Evolutionary conservation across 768 basidiomycete species (phyloP), one percentile per base, ranked within the genome.

Genomic region (Obba rivulosa): DNA sequence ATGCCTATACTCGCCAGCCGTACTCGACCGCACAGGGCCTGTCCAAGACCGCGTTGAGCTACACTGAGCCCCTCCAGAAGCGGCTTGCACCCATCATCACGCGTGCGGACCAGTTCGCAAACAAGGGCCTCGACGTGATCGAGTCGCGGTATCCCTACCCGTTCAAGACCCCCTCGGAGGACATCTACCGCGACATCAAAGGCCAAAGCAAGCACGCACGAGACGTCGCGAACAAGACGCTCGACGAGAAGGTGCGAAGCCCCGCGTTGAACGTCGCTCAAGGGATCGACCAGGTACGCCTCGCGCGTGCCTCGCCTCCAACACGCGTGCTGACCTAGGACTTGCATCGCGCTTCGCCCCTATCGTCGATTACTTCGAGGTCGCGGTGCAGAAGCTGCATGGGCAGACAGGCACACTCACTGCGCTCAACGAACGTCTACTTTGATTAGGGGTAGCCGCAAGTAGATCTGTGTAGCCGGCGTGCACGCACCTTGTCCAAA

Each of bases 61-160:
- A 75, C 56, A 76, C 85, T 0, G 79, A 79, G 57, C n/a, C n/a
- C n/a, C n/a, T n/a, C n/a, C n/a, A n/a, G n/a, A n/a, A n/a, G n/a
- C n/a, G n/a, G n/a, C n/a, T n/a, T n/a, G n/a, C n/a, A n/a, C n/a
- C n/a, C n/a, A n/a, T n/a, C n/a, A n/a, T n/a, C n/a, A n/a, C n/a
- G n/a, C n/a, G n/a, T 41, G 85, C 77, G 2, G 80, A 91, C 54
- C 77, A 67, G 17, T 68, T 68, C 45, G 88, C 84, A 23, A 86
- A 87, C 75, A 82, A 78, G 70, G 84, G 80, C 23, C 74, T 88
- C 34, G 87, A 91, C 61, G 80, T 64, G 17, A 84, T 90, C 46
- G 75, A 89, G 70, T 72, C 76, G 46, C 78, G 78, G 45, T 88
- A 81, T 62, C 89, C 88, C 11, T 84, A 82, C 61, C 79, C 87